These are phyloP conservation scores for Gelatoporia subvermispora DNA, from an alignment of 768 basidiomycete genomes.

Conservation along the genomic window DNA sequence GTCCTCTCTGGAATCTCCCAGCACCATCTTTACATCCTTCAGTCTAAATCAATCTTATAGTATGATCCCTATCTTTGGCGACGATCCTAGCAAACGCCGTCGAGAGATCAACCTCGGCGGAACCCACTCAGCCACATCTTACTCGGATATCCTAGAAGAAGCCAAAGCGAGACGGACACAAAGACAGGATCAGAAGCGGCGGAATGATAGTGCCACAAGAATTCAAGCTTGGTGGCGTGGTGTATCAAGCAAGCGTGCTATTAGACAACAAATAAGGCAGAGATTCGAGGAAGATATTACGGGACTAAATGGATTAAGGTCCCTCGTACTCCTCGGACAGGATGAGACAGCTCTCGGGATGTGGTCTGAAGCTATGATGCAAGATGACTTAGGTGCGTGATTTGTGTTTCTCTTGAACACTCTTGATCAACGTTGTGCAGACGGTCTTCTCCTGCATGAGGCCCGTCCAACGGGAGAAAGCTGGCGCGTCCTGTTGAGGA, in stretches of 20 bases:
- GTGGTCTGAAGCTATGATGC: constrained; percentile 40
- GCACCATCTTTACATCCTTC: not conserved
- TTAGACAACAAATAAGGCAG: constrained; percentile 40
- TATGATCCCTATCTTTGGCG: constrained; percentile 37
- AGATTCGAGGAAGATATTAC: constrained; percentile 49
- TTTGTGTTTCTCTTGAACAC: not conserved
- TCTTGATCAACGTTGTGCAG: constrained; percentile 7
- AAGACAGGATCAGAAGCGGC: constrained; percentile 48
- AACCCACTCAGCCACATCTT: constrained; percentile 42
- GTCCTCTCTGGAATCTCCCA: no score
- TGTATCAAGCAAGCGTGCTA: constrained; percentile 32
- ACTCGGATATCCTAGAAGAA: constrained; percentile 53
- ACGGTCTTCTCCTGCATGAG: constrained; percentile 7
- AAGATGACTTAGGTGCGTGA: constrained; percentile 24
- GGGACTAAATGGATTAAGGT: constrained; percentile 54
- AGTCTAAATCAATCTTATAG: not conserved
- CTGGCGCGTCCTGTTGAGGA: constrained; percentile 61
- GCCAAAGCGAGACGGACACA: constrained; percentile 59
- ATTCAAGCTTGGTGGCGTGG: constrained; percentile 76
- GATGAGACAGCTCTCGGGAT: constrained; percentile 41
- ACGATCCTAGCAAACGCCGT: constrained; percentile 33
- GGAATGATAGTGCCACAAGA: constrained; percentile 51
- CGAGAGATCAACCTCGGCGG: constrained; percentile 79
- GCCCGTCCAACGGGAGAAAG: constrained; percentile 34
- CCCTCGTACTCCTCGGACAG: constrained; percentile 55